Percentiles rank a stretch among this genome's conserved stretches.
phyloP scores from a whole-genome alignment of 2,329 filamentous ascomycete species.

The Cucurbitaria berberidis region DNA sequence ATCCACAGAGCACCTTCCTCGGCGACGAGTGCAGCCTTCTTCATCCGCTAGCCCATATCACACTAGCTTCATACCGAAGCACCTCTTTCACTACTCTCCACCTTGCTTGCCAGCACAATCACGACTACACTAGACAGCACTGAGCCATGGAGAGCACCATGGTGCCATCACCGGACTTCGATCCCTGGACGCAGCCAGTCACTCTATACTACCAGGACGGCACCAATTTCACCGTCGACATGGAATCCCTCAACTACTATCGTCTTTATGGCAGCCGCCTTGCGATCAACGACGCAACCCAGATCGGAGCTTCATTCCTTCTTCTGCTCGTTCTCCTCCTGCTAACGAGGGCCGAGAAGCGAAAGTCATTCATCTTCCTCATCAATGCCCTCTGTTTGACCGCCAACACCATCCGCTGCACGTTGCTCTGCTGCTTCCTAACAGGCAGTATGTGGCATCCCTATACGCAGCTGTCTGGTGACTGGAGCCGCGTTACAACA shows the following conservation, averaged over 20 bases:
- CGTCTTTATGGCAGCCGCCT: constrained; percentile 56
- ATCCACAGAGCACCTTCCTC: not conserved
- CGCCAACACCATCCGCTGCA: constrained; percentile 65
- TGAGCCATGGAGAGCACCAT: constrained; percentile 15
- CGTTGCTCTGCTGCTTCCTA: constrained; percentile 65
- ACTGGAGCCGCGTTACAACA: constrained; percentile 58
- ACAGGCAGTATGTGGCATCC: constrained; percentile 65
- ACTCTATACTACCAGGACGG: constrained; percentile 56
- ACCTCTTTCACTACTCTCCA: not conserved
- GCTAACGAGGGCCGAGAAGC: constrained; percentile 70
- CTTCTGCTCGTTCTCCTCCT: constrained; percentile 70
- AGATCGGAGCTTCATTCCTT: constrained; percentile 71
- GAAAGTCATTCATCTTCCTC: constrained; percentile 67
- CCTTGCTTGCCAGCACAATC: not conserved
- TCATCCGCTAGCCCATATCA: not conserved
- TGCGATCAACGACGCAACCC: constrained; percentile 70
- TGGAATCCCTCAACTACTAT: constrained; percentile 55
- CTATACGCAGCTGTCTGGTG: constrained; percentile 64
- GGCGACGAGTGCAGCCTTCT: not conserved
- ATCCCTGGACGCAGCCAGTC: constrained; percentile 61
- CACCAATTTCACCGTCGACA: constrained; percentile 47
- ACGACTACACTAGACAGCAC: not conserved
- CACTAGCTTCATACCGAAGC: not conserved
- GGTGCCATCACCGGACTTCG: constrained; percentile 44
- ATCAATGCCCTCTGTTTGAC: constrained; percentile 68